These are phyloP conservation scores for Turritis glabra DNA, from an alignment of 345 rosid species.

Conservation along the genomic window DNA sequence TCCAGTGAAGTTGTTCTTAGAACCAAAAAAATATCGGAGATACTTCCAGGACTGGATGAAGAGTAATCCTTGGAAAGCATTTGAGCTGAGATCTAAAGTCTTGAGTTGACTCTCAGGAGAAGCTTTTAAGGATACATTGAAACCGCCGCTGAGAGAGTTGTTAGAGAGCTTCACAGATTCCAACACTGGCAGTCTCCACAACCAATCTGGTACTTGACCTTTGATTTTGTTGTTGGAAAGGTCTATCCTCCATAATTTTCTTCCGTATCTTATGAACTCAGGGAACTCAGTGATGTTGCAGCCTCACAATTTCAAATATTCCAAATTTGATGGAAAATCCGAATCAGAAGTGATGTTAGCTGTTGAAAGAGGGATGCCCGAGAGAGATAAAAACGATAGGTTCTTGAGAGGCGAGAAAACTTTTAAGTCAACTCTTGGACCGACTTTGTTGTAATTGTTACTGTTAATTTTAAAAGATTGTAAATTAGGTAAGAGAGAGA, in stretches of 20 bases:
- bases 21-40: not conserved
- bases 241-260: rapidly evolving
- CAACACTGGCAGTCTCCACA: not conserved
- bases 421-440: not conserved
- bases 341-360: not conserved
- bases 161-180: too few species aligned
- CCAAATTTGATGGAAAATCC: not conserved
- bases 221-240: conserved; percentile 2
- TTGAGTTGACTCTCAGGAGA: too few species aligned
- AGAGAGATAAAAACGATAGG: rapidly evolving
- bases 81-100: not conserved
- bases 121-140: too few species aligned
- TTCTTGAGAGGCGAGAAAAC: not conserved
- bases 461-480: rapidly evolving
- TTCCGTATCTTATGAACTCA: not conserved
- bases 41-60: not conserved
- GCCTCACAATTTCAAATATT: rapidly evolving
- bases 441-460: not conserved
- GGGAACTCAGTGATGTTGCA: not conserved
- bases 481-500: not conserved
- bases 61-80: not conserved
- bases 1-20: not conserved
- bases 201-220: conserved; percentile 4
- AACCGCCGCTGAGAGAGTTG: too few species aligned
- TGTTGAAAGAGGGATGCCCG: not conserved